Conservation (phyloP, 2,329 filamentous ascomycete species). For the Periconia sp. region DNA sequence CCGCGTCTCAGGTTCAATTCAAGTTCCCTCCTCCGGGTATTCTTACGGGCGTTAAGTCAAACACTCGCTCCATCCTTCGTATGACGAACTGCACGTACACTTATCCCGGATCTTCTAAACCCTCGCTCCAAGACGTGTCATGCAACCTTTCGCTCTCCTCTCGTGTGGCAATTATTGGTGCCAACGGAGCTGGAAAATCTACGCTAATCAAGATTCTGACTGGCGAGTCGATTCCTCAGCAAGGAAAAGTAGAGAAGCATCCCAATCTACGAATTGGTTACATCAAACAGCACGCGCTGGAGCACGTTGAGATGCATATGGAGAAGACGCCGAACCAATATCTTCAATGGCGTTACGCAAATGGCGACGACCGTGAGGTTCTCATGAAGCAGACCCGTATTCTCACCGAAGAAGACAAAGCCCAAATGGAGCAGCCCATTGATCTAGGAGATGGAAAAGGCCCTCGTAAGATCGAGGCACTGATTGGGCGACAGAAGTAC, state of each 20-base stretch:
- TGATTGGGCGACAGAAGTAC: slow-evolving; percentile 97
- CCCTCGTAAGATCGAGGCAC: slow-evolving; percentile 76
- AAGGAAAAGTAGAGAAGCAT: slow-evolving; percentile 94
- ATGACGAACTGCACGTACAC: slow-evolving; percentile 92
- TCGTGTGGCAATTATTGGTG: slow-evolving; percentile 92
- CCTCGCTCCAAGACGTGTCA: slow-evolving; percentile 86
- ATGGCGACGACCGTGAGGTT: slow-evolving; percentile 96
- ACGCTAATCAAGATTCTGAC: slow-evolving; percentile 98
- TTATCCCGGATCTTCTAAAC: slow-evolving; percentile 89
- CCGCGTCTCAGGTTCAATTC: slow-evolving; percentile 87
- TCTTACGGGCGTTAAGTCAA: slow-evolving; percentile 91
- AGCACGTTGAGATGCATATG: slow-evolving; percentile 99
- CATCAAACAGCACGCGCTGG: slow-evolving; percentile 98
- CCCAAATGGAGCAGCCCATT: slow-evolving; percentile 89
- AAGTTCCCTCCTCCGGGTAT: slow-evolving; percentile 98
- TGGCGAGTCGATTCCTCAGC: slow-evolving; percentile 83
- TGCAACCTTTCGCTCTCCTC: slow-evolving; percentile 88
- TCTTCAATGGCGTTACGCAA: slow-evolving; percentile 96
- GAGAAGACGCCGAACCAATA: slow-evolving; percentile 99
- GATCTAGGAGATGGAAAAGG: slow-evolving; percentile 85
- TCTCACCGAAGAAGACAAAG: slow-evolving; percentile 81
- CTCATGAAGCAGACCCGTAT: slow-evolving; percentile 96
- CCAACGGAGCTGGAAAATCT: slow-evolving; percentile 97
- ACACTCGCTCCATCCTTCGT: slow-evolving; percentile 90
- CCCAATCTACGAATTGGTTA: slow-evolving; percentile 98